These are phyloP conservation scores for Triticum aestivum DNA, from an alignment of 176 grass and related monocot species.

Conservation along the genomic window DNA sequence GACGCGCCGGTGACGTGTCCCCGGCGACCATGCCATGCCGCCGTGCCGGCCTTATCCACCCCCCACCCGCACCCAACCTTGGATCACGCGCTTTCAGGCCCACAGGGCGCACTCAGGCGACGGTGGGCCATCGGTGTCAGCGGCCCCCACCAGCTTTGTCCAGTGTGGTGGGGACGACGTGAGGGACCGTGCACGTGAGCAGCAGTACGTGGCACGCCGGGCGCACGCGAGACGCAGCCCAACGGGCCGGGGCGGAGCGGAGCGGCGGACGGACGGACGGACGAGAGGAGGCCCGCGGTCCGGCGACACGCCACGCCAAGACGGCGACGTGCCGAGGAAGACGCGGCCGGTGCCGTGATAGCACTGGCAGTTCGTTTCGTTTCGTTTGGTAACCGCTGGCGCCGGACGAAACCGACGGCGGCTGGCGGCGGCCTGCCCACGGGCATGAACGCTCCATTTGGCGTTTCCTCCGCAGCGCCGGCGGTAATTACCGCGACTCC, in stretches of 20 bases:
- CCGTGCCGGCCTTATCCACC: background rate
- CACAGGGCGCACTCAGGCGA: fast-evolving
- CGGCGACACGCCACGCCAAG: background rate
- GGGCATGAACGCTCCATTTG: too few species aligned
- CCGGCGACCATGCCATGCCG: background rate
- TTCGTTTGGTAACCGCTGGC: background rate
- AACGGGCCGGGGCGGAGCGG: too few species aligned
- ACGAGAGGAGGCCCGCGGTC: too few species aligned
- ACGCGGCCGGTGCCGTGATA: background rate
- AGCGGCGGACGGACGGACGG: too few species aligned
- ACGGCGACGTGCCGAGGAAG: background rate
- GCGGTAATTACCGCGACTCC: too few species aligned
- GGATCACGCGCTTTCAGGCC: background rate
- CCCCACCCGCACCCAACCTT: background rate
- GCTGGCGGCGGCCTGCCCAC: background rate
- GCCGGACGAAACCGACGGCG: background rate
- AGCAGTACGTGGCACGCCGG: background rate
- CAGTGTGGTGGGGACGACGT: background rate
- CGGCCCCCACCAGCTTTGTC: background rate
- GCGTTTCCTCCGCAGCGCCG: too few species aligned
- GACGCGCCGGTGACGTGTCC: background rate
- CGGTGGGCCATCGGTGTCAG: background rate
- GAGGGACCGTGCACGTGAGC: background rate
- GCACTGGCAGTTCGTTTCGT: background rate
- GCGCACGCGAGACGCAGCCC: background rate